Base-by-base conservation (phyloP, 345 rosid species). In the Hibiscus tridactylites region DNA sequence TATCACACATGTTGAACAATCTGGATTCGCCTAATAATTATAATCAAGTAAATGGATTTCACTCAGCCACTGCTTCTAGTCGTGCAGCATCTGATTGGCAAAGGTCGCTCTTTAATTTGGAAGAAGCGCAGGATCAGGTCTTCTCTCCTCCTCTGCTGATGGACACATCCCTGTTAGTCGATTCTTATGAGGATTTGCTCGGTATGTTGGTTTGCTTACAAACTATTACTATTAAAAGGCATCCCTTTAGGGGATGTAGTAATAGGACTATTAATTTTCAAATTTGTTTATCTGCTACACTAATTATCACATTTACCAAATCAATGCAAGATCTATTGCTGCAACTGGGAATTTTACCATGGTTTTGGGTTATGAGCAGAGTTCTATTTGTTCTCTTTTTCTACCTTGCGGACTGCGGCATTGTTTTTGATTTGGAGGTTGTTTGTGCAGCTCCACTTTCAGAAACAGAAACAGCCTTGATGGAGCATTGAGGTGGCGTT, bases 91-190 rank as follows among this genome's bases (percentile, higher is more conserved):
- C 88, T 19, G 88, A 87, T 77, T 71, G 85, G 35, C 89, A 80
- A 16, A 84, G 81, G 65, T 84, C 85, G 0, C 85, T 86, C 76
- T 92, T 79, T 80, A 92, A 87, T 56, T 70, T 86, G 72, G 93
- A 92, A 61, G 97, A 86, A 72, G 63, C 76, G 26, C 83, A 81
- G 71, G 90, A 85, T 76, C 89, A 87, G 84, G 97, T 89, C 49
- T 89, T 89, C 77, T 95, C 99, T 9, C 98, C 99, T 52, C 98
- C 92, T 82, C 79, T 95, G 77, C 81, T 95, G 49, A 83, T 91
- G 88, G 97, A 90, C 73, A 79, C 93, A 17, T 85, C 90, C 37
- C 69, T 95, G 60, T 78, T 92, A 69, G 77, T 86, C 1, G 99
- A 92, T 79, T 56, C 93, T 52, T 90, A 89, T 68, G 99, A 95